phyloP scores from a whole-genome alignment of 1,284 basidiomycete genomes.

The Boletus mariae region DNA sequence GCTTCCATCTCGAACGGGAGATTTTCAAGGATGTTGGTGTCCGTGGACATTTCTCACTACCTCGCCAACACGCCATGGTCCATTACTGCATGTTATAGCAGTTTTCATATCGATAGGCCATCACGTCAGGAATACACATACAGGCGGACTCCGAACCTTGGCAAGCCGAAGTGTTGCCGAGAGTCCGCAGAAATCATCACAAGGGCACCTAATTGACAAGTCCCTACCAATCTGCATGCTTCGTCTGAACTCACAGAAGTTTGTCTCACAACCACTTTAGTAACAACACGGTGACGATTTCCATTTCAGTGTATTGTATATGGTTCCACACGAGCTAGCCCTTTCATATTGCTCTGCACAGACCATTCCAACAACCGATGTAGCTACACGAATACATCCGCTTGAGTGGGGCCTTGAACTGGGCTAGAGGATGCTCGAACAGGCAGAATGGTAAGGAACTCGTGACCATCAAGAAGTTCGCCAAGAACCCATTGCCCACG shows the following conservation, averaged over 20 bases:
- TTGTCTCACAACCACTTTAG: neutral
- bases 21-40: constrained; percentile 11
- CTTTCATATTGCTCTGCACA: too few relatives aligned
- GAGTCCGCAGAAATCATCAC: neutral
- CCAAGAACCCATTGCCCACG: too few relatives aligned
- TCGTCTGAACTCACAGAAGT: neutral
- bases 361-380: too few relatives aligned
- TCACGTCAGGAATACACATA: neutral
- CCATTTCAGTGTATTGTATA: too few relatives aligned
- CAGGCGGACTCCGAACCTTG: neutral
- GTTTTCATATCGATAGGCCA: too few relatives aligned
- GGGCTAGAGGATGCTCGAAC: too few relatives aligned
- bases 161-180: neutral
- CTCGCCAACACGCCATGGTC: constrained; percentile 19
- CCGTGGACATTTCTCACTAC: constrained; percentile 17
- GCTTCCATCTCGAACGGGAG: constrained; percentile 10
- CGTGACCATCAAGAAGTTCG: too few relatives aligned
- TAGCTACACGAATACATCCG: too few relatives aligned
- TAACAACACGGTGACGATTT: too few relatives aligned
- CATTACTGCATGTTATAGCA: neutral
- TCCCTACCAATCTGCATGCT: neutral
- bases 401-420: too few relatives aligned
- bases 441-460: too few relatives aligned
- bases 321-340: too few relatives aligned
- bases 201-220: neutral